phyloP scores from a whole-genome alignment of 2,329 filamentous ascomycete genomes.

The Fusarium pseudoanthophilum region DNA sequence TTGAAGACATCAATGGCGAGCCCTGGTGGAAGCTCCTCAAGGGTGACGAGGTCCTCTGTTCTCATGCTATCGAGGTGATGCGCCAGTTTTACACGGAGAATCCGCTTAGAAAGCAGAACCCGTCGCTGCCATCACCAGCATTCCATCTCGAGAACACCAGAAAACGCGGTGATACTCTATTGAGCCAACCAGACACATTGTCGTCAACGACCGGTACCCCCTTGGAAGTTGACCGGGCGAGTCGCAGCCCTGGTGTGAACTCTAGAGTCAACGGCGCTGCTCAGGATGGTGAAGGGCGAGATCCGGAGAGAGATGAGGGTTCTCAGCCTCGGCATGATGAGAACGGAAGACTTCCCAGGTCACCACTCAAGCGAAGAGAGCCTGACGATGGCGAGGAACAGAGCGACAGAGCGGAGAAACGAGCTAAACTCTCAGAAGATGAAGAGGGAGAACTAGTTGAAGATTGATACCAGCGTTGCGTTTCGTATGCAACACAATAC shows the following conservation, averaged over 20 bases:
- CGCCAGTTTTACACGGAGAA: slow-evolving; percentile 74
- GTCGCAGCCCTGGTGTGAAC: slow-evolving; percentile 62
- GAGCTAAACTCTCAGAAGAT: slow-evolving; percentile 59
- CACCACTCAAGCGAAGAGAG: slow-evolving; percentile 57
- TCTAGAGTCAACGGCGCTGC: slow-evolving; percentile 54
- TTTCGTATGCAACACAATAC: neutral
- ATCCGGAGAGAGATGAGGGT: slow-evolving; percentile 45
- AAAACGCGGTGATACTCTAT: slow-evolving; percentile 57
- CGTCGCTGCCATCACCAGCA: slow-evolving; percentile 63
- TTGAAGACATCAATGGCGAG: slow-evolving; percentile 79
- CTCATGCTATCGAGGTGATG: slow-evolving; percentile 80
- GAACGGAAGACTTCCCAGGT: slow-evolving; percentile 48
- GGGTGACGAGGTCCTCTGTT: slow-evolving; percentile 76
- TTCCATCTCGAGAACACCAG: slow-evolving; percentile 68
- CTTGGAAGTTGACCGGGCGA: slow-evolving; percentile 58
- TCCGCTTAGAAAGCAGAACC: slow-evolving; percentile 67
- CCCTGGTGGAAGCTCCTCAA: slow-evolving; percentile 89
- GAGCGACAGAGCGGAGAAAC: slow-evolving; percentile 55
- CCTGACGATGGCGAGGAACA: slow-evolving; percentile 49
- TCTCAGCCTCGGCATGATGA: slow-evolving; percentile 50
- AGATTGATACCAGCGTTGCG: slow-evolving; percentile 36
- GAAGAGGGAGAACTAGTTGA: slow-evolving; percentile 62
- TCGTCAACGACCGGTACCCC: slow-evolving; percentile 63
- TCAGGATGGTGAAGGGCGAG: slow-evolving; percentile 46
- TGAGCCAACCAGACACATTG: slow-evolving; percentile 56